These are phyloP conservation scores for Sarcomyxa edulis DNA, from an alignment of 768 basidiomycete genomes.

Conservation along the genomic window DNA sequence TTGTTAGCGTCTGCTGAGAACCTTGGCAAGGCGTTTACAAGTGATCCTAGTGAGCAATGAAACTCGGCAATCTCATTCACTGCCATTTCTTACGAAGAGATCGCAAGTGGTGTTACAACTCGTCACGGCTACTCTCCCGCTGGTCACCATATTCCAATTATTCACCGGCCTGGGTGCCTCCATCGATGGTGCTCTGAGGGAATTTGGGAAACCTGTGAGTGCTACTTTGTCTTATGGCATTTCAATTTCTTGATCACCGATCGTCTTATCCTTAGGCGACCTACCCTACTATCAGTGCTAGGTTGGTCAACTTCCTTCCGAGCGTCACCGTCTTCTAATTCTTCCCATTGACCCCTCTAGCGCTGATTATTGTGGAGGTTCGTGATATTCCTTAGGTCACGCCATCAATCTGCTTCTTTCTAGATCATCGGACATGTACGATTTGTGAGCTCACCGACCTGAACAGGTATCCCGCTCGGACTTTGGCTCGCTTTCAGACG, in stretches of 20 bases:
- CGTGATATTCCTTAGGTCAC: neutral
- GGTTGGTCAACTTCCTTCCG: too few species aligned
- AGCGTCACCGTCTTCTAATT: too few species aligned
- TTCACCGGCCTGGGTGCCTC: slow-evolving; percentile 4
- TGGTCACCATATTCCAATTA: slow-evolving; percentile 1
- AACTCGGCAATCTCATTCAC: neutral
- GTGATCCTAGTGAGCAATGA: slow-evolving; percentile 3
- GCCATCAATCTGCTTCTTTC: neutral
- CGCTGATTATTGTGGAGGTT: slow-evolving; percentile 3
- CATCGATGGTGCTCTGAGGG: slow-evolving; percentile 4
- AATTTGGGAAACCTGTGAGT: slow-evolving; percentile 3
- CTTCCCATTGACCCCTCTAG: neutral
- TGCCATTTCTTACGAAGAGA: neutral
- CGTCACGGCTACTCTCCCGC: slow-evolving; percentile 1
- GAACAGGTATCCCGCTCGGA: slow-evolving; percentile 6
- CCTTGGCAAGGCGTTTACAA: slow-evolving; percentile 2
- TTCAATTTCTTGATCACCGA: too few species aligned
- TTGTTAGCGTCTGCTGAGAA: slow-evolving; percentile 1
- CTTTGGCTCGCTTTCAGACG: slow-evolving; percentile 3
- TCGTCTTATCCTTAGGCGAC: neutral
- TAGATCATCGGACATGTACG: neutral
- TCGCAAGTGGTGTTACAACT: slow-evolving; percentile 5
- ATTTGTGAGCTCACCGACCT: too few species aligned
- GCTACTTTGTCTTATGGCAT: too few species aligned
- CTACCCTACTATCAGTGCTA: too few species aligned